Conservation (phyloP, 1,139 yeast genomes). For the Pneumocystis murina region DNA sequence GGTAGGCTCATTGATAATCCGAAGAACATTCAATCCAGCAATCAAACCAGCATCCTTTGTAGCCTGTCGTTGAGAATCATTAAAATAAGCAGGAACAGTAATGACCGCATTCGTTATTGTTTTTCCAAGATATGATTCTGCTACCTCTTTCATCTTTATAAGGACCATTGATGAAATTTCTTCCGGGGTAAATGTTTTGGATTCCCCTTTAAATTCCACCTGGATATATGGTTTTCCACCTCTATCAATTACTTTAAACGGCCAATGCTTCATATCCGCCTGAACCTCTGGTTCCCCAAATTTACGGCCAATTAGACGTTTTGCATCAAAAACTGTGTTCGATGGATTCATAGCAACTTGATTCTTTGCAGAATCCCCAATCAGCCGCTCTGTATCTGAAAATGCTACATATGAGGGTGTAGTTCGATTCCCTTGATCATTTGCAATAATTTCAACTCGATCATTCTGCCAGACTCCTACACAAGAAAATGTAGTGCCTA, state of each 20-base stretch:
- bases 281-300: slow-evolving; percentile 78
- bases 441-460: slow-evolving; percentile 82
- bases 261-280: slow-evolving; percentile 89
- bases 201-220: slow-evolving; percentile 88
- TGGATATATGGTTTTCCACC: slow-evolving; percentile 78
- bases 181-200: slow-evolving; percentile 87
- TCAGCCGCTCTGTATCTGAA: slow-evolving; percentile 89
- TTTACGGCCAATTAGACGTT: slow-evolving; percentile 92
- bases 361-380: slow-evolving; percentile 97
- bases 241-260: slow-evolving; percentile 79
- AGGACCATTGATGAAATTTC: slow-evolving; percentile 90
- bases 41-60: slow-evolving; percentile 96
- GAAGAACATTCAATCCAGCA: slow-evolving; percentile 85
- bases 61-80: slow-evolving; percentile 93
- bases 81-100: slow-evolving; percentile 91
- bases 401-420: slow-evolving; percentile 96
- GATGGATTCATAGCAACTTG: slow-evolving; percentile 96
- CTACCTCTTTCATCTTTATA: slow-evolving; percentile 90
- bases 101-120: slow-evolving; percentile 79
- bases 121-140: slow-evolving; percentile 80
- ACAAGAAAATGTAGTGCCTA: slow-evolving; percentile 87
- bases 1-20: slow-evolving; percentile 92
- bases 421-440: slow-evolving; percentile 94
- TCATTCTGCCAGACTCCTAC: slow-evolving; percentile 61
- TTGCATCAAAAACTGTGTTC: slow-evolving; percentile 92